phyloP scores from a whole-genome alignment of 495 filamentous ascomycete species.

The Aspergillus ostianus region DNA sequence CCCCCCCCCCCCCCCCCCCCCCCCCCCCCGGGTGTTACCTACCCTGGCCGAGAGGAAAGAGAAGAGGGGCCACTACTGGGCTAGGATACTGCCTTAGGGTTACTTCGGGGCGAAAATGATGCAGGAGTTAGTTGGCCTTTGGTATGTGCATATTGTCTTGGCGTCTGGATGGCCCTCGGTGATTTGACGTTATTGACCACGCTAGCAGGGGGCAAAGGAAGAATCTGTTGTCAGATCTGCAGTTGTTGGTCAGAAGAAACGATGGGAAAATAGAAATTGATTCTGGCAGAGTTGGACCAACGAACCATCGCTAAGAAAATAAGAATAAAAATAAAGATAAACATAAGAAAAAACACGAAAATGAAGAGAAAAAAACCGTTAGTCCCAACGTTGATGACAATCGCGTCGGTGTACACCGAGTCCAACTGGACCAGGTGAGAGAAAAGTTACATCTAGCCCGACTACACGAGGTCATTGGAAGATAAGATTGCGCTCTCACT shows the following conservation, averaged over 20 bases:
- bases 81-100: conserved; percentile 5
- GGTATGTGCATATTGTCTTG: not conserved
- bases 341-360: no score
- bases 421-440: not conserved
- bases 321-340: no score
- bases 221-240: conserved; percentile 12
- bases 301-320: not conserved
- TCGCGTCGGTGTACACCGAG: not conserved
- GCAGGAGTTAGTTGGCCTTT: not conserved
- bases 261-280: not conserved
- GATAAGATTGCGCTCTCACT: not conserved
- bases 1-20: no score
- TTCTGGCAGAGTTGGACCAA: not conserved
- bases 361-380: not conserved
- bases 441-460: not conserved
- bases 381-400: not conserved
- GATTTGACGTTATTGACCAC: conserved; percentile 4
- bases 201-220: conserved; percentile 8
- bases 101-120: conserved; percentile 9
- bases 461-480: not conserved
- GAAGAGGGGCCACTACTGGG: not conserved
- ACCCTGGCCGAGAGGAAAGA: not conserved
- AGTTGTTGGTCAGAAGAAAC: conserved; percentile 1
- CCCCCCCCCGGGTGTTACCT: not conserved
- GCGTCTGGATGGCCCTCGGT: not conserved